Conservation (phyloP, 768 basidiomycete species). For the Rhodotorula sphaerocarpa region DNA sequence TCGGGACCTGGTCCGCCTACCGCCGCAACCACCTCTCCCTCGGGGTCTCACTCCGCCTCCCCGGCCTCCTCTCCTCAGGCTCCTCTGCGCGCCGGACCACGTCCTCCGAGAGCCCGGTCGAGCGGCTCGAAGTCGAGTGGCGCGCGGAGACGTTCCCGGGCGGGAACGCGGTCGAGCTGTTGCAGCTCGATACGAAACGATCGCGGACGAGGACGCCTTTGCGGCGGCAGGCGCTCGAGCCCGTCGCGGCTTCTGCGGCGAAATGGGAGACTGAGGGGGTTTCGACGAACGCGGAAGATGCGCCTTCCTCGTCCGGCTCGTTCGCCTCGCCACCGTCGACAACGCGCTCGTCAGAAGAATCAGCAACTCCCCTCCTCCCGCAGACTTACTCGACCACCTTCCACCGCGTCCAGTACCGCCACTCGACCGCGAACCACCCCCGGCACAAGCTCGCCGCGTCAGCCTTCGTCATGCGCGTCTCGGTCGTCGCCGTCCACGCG, state of each 20-base stretch:
- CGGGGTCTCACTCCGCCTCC: not conserved
- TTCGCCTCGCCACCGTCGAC: not conserved
- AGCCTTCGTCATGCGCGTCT: conserved; percentile 5
- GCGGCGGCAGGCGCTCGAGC: not conserved
- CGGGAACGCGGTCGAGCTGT: conserved; percentile 4
- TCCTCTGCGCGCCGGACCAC: not conserved
- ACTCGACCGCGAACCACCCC: conserved; percentile 12
- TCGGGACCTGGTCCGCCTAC: conserved; percentile 4
- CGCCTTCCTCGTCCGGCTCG: too few species aligned
- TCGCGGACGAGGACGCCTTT: not conserved
- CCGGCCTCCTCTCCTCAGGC: not conserved
- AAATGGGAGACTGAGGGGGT: not conserved
- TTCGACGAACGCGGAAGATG: not conserved
- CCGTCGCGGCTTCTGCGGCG: too few species aligned
- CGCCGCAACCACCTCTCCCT: conserved; percentile 14
- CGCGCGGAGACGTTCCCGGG: not conserved
- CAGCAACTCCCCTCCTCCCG: too few species aligned
- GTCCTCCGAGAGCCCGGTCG: not conserved
- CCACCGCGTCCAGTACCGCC: conserved; percentile 9
- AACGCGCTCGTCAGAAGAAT: not conserved
- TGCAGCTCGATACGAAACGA: conserved; percentile 7
- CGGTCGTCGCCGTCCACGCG: not conserved
- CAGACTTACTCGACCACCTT: not conserved
- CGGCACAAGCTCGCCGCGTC: too few species aligned
- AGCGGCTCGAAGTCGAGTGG: not conserved